Percentiles rank a stretch among this genome's conserved stretches.
These are phyloP conservation scores for Phyllostachys edulis DNA, from an alignment of 176 grass and related monocot species.

Conservation along the genomic window DNA sequence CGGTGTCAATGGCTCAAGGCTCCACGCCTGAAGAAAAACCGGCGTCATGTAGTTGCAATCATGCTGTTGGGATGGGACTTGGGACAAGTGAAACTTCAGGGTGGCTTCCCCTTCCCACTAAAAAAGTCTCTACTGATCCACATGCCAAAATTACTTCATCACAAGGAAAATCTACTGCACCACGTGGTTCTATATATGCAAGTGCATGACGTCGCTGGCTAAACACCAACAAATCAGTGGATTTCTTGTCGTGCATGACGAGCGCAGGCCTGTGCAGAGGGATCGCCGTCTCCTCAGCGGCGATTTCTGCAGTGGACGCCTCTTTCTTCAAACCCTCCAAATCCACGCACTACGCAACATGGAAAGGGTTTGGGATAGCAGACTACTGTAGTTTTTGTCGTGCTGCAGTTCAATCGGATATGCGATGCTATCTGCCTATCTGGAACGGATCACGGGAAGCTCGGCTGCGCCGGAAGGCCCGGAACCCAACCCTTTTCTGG, in stretches of 20 bases:
- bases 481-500: too few relatives aligned
- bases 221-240: too few relatives aligned
- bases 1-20: not conserved
- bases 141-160: not conserved
- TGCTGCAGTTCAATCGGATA: too few relatives aligned
- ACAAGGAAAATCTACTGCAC: not conserved
- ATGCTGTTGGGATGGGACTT: not conserved
- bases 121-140: not conserved
- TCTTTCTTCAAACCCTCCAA: too few relatives aligned
- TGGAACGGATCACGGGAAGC: not conserved
- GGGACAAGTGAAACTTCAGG: conserved; percentile 11
- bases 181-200: not conserved
- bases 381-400: too few relatives aligned
- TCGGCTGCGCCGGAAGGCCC: not conserved
- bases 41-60: not conserved
- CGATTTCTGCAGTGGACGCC: too few relatives aligned
- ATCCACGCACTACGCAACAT: too few relatives aligned
- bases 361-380: too few relatives aligned
- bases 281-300: too few relatives aligned
- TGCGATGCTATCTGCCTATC: not conserved
- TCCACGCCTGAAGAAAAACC: conserved; percentile 1
- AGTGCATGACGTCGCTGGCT: not conserved
- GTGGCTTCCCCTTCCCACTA: not conserved
- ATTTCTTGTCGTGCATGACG: too few relatives aligned
- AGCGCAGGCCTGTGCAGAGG: too few relatives aligned